Base-by-base conservation (phyloP, 768 basidiomycete species). In the Xerocomellus chrysenteron region DNA sequence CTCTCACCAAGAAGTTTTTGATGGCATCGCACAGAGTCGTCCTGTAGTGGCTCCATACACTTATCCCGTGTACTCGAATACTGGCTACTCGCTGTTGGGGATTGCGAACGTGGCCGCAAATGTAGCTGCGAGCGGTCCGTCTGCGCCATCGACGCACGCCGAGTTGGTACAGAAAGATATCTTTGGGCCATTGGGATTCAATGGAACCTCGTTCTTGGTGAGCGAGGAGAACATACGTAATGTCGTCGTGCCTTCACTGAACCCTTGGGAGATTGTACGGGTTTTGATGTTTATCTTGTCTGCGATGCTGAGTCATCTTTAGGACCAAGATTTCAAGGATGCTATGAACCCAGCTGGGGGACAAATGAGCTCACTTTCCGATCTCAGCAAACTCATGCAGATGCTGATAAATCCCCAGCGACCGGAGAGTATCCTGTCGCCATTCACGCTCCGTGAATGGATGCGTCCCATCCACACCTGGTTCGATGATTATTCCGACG, bases 301-400 rank as follows among this genome's bases (percentile, higher is more conserved):
- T 19, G 9, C 3, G 44, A 35, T 19, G 8, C 42, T 52, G 30
- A 64, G 19, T 40, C 21, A 10, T 2, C 21, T n/a, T 24, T 41
- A 80, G 74, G 79, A 81, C 51, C 61, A 65, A 13, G 70, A 73
- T 49, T 73, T 81, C 54, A 55, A 65, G 17, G 76, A 78, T 47
- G 63, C 72, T 0, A 65, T 64, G 57, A 79, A 81, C 54, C 72
- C 81, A 3, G 63, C 78, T 3, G 82, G 76, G 3, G 82, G 81
- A 2, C 82, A 84, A 57, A 80, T 79, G 60, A 74, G 76, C 56
- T 82, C 81, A 0, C 68, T 84, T 12, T 61, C 74, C 1, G 83
- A 84, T 59, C 67, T 80, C 9, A 65, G 66, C 16, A 76, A 63
- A 7, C 49, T 80, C 45, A 79, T 79, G 73, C 75, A 76, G 51